These are phyloP conservation scores for Centella asiatica DNA, from an alignment of 129 eudicot species.

Conservation along the genomic window DNA sequence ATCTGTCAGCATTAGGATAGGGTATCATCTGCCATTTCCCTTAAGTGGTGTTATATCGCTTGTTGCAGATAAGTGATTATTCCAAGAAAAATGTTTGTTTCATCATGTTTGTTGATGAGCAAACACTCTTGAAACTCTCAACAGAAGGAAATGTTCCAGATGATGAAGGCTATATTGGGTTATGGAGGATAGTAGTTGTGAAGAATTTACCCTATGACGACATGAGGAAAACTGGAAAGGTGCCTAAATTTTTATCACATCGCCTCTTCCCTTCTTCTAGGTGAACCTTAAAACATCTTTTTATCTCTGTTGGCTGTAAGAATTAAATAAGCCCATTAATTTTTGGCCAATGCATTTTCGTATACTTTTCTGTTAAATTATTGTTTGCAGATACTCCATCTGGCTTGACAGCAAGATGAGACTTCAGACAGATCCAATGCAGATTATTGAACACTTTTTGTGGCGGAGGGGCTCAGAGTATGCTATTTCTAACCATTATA, in stretches of 20 bases:
- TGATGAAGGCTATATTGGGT: conserved; percentile 62
- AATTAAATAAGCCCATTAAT: conserved; percentile 1
- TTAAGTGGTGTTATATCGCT: conserved; percentile 8
- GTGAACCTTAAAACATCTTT: conserved; percentile 31
- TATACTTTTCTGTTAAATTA: not conserved
- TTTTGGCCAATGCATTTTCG: not conserved
- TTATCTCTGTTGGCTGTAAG: not conserved
- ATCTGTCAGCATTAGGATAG: no score
- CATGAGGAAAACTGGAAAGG: conserved; percentile 97
- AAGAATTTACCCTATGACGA: conserved; percentile 78
- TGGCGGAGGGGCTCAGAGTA: conserved; percentile 77
- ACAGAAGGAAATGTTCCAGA: conserved; percentile 72
- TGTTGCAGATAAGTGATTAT: conserved; percentile 69
- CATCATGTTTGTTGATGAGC: conserved; percentile 80
- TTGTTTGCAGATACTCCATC: conserved; percentile 66
- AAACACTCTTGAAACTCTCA: conserved; percentile 56
- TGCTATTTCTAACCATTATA: conserved; percentile 87
- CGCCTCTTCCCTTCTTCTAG: conserved; percentile 97
- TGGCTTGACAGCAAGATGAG: conserved; percentile 98
- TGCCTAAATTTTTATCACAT: conserved; percentile 87
- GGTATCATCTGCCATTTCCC: not conserved
- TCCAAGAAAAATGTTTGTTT: conserved; percentile 84
- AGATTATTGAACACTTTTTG: conserved; percentile 71
- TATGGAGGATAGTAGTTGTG: conserved; percentile 83
- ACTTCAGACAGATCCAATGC: conserved; percentile 80